Base-by-base conservation (phyloP, 768 basidiomycete species). In the Podaxis sp. region DNA sequence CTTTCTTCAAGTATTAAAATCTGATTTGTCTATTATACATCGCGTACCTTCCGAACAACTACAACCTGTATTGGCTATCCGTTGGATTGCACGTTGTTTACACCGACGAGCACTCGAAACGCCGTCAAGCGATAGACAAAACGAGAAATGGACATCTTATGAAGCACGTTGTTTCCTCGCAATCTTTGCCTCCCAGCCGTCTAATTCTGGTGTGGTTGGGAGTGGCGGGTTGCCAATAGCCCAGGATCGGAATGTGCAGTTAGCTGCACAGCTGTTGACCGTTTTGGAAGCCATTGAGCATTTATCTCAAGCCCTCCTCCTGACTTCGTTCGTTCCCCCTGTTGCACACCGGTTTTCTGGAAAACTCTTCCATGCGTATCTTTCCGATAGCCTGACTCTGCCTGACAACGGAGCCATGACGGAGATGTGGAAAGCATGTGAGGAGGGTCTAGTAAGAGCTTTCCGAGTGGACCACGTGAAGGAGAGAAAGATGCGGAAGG, bases 141-240 rank as follows among this genome's bases (percentile, higher is more conserved):
- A 79, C 65, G 90, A 90, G 70, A 78, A 83, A 24, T 93, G 92
- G 92, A 88, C 86, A 0, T 78, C 73, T 64, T 75, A 72, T 4
- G 92, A 94, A 70, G 87, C 84, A 2, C 76, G 69, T 2, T 84
- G 82, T 30, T 79, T 91, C 68, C 78, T 93, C 48, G 76, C 82
- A 0, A 77, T 84, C 28, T 85, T 86, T 71, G 57, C 63, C 46
- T 46, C 54, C 33, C 72, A 74, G 71, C 54, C 72, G 28, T 12
- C 64, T 53, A 56, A 53, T 56, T 11, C 44, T 17, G 54, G 17
- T 12, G 57, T 33, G 6, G 58, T 63, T 4, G 49, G 61, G 26
- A 64, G 59, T 24, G 66, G 66, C 17, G 67, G 69, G 24, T 64
- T 64, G 0, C 79, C 82, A 5, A 76, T 79, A 0, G 74, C 87